phyloP scores from a whole-genome alignment of 2,329 filamentous ascomycete species.

The Penicillium sp. region DNA sequence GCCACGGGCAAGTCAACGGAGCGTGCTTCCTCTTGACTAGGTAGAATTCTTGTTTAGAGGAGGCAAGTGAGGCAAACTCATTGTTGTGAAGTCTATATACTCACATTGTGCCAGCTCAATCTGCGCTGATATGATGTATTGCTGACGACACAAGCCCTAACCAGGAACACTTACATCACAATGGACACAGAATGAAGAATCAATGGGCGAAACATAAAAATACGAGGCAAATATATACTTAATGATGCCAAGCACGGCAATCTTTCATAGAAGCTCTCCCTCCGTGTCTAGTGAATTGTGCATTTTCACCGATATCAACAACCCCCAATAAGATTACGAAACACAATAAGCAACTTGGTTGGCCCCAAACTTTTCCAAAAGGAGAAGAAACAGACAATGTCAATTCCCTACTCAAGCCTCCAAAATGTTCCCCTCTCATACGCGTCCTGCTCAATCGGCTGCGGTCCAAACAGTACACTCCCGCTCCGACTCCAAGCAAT shows the following conservation, averaged over 20 bases:
- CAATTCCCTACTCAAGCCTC: constrained; percentile 16
- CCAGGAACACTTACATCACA: constrained; percentile 19
- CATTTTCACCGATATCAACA: neutral
- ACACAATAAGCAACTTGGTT: neutral
- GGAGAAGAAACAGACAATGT: constrained; percentile 8
- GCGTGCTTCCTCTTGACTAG: neutral
- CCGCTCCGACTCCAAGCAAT: constrained; percentile 42
- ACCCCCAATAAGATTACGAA: neutral
- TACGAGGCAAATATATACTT: neutral
- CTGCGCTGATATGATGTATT: constrained; percentile 4
- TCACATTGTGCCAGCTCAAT: neutral
- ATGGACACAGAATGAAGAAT: constrained; percentile 5
- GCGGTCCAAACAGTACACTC: constrained; percentile 34
- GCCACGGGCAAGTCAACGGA: neutral
- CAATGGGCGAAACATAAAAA: neutral
- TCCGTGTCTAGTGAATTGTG: neutral
- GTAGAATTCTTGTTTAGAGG: neutral
- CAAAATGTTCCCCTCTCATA: constrained; percentile 39
- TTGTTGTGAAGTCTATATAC: neutral
- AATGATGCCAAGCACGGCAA: neutral
- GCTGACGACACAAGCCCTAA: constrained; percentile 9
- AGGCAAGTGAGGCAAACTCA: neutral
- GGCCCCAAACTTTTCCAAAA: too few relatives aligned
- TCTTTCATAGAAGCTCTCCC: neutral
- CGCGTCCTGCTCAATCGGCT: constrained; percentile 46